Percentiles rank a stretch among this genome's conserved stretches.
Evolutionary conservation across 2,329 filamentous ascomycete species (phyloP).

Genomic region (Aspergillus sp.): DNA sequence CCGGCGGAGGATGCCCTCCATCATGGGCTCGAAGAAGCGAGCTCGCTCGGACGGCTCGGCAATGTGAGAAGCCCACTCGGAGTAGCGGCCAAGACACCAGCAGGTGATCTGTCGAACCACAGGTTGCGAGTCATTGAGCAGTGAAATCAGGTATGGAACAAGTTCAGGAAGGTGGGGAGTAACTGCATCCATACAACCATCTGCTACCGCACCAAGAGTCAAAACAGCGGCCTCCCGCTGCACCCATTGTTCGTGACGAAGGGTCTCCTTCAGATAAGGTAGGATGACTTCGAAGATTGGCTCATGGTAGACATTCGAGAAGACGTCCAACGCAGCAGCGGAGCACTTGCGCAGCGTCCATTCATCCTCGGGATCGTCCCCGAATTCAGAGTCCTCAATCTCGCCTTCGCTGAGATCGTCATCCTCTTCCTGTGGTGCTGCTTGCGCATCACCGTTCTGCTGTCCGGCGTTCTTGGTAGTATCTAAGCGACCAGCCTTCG

Average conservation of each 20-base stretch:
- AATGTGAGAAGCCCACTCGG: slow-evolving; percentile 82
- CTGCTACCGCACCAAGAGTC: slow-evolving; percentile 89
- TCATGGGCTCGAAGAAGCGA: slow-evolving; percentile 88
- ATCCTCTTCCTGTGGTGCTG: slow-evolving; percentile 59
- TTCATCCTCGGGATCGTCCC: slow-evolving; percentile 76
- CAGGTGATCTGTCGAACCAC: slow-evolving; percentile 96
- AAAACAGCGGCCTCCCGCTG: slow-evolving; percentile 92
- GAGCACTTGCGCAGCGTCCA: slow-evolving; percentile 98
- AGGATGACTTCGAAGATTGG: slow-evolving; percentile 89
- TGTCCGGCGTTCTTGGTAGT: slow-evolving; percentile 48
- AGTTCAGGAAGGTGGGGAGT: slow-evolving; percentile 87
- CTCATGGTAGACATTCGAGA: slow-evolving; percentile 84
- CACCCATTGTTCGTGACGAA: slow-evolving; percentile 86
- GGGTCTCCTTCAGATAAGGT: slow-evolving; percentile 86
- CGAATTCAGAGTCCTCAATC: slow-evolving; percentile 71
- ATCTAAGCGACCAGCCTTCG: slow-evolving; percentile 59
- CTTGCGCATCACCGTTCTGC: slow-evolving; percentile 45
- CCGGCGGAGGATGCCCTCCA: slow-evolving; percentile 89
- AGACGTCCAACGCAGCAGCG: slow-evolving; percentile 89
- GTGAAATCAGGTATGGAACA: slow-evolving; percentile 82
- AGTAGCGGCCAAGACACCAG: slow-evolving; percentile 94
- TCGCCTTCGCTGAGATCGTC: slow-evolving; percentile 87
- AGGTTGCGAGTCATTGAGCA: slow-evolving; percentile 81
- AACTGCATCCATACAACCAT: slow-evolving; percentile 88
- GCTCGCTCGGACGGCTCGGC: slow-evolving; percentile 65